phyloP scores from a whole-genome alignment of 2,329 filamentous ascomycete genomes.

The Setomelanomma holmii region DNA sequence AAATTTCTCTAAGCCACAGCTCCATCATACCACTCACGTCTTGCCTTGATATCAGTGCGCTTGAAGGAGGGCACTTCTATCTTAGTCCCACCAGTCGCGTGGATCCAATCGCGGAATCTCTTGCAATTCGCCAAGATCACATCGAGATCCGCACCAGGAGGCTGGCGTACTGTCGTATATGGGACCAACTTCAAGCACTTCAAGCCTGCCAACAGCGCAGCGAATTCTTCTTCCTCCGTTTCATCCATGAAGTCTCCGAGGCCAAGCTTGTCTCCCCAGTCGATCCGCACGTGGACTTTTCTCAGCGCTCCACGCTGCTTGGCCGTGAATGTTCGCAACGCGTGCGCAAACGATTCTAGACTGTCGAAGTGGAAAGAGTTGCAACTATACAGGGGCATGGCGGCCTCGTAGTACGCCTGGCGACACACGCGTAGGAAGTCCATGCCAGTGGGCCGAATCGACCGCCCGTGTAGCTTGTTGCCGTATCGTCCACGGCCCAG shows the following conservation, averaged over 20 bases:
- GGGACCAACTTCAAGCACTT: not conserved
- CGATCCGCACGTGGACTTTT: not conserved
- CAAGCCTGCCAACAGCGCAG: not conserved
- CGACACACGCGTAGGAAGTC: not conserved
- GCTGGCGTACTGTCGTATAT: no score
- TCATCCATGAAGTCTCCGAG: not conserved
- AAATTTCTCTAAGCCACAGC: not conserved
- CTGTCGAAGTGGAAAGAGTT: not conserved
- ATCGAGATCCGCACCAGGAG: no score
- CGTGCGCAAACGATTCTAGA: not conserved
- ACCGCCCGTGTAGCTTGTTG: not conserved
- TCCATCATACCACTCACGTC: not conserved
- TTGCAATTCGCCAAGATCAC: no score
- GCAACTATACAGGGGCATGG: not conserved
- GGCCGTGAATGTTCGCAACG: not conserved
- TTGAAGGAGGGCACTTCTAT: no score
- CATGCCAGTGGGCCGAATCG: not conserved
- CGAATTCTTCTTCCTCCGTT: not conserved
- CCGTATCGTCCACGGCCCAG: no score
- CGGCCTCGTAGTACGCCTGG: not conserved
- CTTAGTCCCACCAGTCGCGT: no score
- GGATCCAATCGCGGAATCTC: no score
- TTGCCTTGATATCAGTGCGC: no score
- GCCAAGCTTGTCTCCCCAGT: not conserved
- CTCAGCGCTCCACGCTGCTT: not conserved